Percentiles rank a stretch among this genome's conserved stretches.
Conservation (phyloP, 352 stramenopile species). For the Globisporangium megalacanthum region DNA sequence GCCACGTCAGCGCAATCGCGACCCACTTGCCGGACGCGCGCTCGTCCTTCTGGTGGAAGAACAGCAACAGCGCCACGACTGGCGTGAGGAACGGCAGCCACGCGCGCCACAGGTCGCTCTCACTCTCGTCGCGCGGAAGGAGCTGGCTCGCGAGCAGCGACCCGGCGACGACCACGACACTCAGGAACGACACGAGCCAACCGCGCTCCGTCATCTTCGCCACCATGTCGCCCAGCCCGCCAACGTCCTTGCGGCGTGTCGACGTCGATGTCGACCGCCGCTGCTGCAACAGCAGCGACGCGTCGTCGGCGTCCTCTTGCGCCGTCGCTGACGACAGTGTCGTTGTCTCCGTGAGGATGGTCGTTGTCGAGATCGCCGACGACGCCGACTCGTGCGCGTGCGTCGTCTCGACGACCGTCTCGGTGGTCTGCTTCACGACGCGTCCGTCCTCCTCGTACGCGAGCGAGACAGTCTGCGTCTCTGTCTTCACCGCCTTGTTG, state of each 20-base stretch:
- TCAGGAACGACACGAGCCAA: slow-evolving; percentile 62
- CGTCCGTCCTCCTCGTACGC: slow-evolving; percentile 40
- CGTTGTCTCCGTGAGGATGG: slow-evolving; percentile 3
- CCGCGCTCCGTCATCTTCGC: slow-evolving; percentile 48
- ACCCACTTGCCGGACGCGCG: slow-evolving; percentile 76
- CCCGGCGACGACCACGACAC: slow-evolving; percentile 57
- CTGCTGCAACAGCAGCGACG: slow-evolving; percentile 17
- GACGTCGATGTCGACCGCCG: background rate
- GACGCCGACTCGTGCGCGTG: background rate
- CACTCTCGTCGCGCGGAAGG: slow-evolving; percentile 20
- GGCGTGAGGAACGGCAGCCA: slow-evolving; percentile 67
- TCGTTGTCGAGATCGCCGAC: slow-evolving; percentile 4
- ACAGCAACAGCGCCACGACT: slow-evolving; percentile 56
- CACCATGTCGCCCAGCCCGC: slow-evolving; percentile 28
- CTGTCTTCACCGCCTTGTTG: slow-evolving; percentile 7
- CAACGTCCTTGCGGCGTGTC: slow-evolving; percentile 8
- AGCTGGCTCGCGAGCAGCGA: slow-evolving; percentile 62
- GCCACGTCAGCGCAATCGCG: slow-evolving; percentile 75
- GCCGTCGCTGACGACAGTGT: slow-evolving; percentile 5
- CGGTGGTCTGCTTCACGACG: slow-evolving; percentile 8
- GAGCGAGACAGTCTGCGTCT: slow-evolving; percentile 33
- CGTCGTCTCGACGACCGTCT: slow-evolving; percentile 7
- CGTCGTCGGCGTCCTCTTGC: slow-evolving; percentile 12
- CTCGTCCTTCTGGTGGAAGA: slow-evolving; percentile 71
- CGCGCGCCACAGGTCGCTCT: slow-evolving; percentile 37